Evolutionary conservation across 1,284 basidiomycete species (phyloP).

Genomic region (Sporisorium graminicola): DNA sequence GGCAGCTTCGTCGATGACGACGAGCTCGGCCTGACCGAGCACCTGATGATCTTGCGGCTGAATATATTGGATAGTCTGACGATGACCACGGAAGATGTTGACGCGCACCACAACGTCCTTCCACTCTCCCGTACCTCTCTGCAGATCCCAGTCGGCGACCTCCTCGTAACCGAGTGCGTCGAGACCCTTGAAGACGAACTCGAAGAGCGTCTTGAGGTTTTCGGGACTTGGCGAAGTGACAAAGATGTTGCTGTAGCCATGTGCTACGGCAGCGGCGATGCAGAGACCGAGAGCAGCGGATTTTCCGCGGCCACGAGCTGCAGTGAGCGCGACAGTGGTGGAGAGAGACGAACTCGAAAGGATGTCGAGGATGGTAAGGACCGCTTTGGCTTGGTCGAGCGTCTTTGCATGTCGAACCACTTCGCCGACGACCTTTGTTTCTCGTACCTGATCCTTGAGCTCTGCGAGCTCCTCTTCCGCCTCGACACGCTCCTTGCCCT

Average conservation of each 20-base stretch:
- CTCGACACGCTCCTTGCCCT: slow-evolving; percentile 74
- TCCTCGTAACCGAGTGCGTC: slow-evolving; percentile 96
- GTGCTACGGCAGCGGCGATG: slow-evolving; percentile 90
- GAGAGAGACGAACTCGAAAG: slow-evolving; percentile 75
- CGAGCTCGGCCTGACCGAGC: slow-evolving; percentile 94
- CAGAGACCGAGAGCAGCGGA: slow-evolving; percentile 94
- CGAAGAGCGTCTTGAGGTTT: slow-evolving; percentile 97
- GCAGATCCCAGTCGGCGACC: slow-evolving; percentile 95
- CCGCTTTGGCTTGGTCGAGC: slow-evolving; percentile 78
- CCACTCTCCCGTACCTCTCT: slow-evolving; percentile 95
- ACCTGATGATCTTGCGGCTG: slow-evolving; percentile 97
- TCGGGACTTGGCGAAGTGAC: slow-evolving; percentile 97
- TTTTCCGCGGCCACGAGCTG: slow-evolving; percentile 94
- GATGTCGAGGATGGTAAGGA: slow-evolving; percentile 67
- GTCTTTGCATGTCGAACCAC: slow-evolving; percentile 93
- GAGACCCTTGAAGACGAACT: slow-evolving; percentile 97
- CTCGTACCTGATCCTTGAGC: slow-evolving; percentile 83
- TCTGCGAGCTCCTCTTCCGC: slow-evolving; percentile 78
- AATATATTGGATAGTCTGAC: slow-evolving; percentile 77
- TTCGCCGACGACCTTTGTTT: slow-evolving; percentile 88
- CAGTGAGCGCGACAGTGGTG: slow-evolving; percentile 94
- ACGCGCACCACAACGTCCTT: slow-evolving; percentile 96
- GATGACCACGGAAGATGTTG: slow-evolving; percentile 82
- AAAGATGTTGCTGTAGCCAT: slow-evolving; percentile 98
- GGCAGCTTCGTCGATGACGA: slow-evolving; percentile 98